A percentile compares a stretch with the other conserved stretches of the same genome.
Evolutionary conservation across 2,329 filamentous ascomycete species (phyloP).

Genomic region (Colletotrichum endophyticum): DNA sequence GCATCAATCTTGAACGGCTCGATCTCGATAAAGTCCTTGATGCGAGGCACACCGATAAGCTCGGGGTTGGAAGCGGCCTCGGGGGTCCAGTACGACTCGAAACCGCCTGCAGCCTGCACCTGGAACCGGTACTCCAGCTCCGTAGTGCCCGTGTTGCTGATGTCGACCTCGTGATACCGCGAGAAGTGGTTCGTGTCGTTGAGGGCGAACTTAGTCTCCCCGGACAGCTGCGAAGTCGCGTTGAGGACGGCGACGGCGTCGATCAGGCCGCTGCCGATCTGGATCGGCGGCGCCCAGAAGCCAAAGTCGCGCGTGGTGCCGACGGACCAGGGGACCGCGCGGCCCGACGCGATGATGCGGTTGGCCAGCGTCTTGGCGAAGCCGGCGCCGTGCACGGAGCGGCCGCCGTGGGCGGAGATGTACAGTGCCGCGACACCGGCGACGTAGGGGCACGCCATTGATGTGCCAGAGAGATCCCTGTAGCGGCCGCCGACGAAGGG

Average conservation of each 20-base stretch:
- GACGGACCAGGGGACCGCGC: conserved; percentile 13
- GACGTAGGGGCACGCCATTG: conserved; percentile 60
- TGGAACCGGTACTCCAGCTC: conserved; percentile 35
- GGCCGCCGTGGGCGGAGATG: conserved; percentile 45
- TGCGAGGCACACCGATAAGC: not conserved
- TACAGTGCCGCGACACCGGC: conserved; percentile 55
- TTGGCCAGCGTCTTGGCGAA: conserved; percentile 18
- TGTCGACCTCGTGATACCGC: conserved; percentile 24
- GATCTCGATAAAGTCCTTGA: conserved; percentile 12
- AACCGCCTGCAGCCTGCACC: conserved; percentile 36
- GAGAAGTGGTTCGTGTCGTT: conserved; percentile 45
- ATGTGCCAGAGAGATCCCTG: conserved; percentile 55
- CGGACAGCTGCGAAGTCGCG: conserved; percentile 32
- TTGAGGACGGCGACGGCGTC: conserved; percentile 29
- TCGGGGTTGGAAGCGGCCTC: conserved; percentile 3
- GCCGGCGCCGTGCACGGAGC: conserved; percentile 33
- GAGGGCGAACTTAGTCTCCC: conserved; percentile 41
- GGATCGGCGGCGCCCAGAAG: conserved; percentile 36
- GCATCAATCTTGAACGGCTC: conserved; percentile 6
- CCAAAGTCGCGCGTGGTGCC: conserved; percentile 19
- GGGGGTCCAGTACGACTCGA: conserved; percentile 29
- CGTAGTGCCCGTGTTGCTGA: conserved; percentile 40
- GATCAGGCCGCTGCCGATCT: conserved; percentile 44
- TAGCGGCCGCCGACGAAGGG: conserved; percentile 51
- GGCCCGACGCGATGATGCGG: conserved; percentile 20